Evolutionary conservation across 257 asterid species (phyloP).

Genomic region (Nicotiana knightiana): DNA sequence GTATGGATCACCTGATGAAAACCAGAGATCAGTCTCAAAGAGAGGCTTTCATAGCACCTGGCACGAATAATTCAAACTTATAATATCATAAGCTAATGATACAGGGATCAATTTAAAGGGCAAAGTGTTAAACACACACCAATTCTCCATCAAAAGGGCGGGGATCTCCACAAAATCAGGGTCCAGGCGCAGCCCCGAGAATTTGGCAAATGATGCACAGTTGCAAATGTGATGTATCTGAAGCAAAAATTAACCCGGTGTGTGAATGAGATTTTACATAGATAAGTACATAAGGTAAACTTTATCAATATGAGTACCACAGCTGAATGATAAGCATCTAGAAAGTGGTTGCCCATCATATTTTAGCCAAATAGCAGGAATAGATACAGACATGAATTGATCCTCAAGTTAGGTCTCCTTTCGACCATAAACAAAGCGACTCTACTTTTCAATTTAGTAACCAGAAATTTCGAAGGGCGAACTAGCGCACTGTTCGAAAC

Average conservation of each 20-base stretch:
- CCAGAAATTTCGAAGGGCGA: background rate
- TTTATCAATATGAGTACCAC: background rate
- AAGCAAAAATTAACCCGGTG: background rate
- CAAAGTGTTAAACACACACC: slow-evolving; percentile 32
- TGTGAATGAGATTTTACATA: background rate
- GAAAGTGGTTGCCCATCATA: background rate
- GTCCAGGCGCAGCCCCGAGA: slow-evolving; percentile 91
- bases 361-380: background rate
- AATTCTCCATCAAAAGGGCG: slow-evolving; percentile 72
- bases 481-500: background rate
- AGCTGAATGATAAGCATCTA: background rate
- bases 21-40: slow-evolving; percentile 81
- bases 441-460: background rate
- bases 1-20: slow-evolving; percentile 66
- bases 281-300: background rate
- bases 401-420: background rate
- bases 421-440: background rate
- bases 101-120: background rate
- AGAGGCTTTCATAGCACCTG: slow-evolving; percentile 82
- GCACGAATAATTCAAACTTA: slow-evolving; percentile 16
- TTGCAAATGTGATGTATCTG: slow-evolving; percentile 89
- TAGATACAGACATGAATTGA: background rate
- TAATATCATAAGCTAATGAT: background rate
- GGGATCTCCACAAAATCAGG: slow-evolving; percentile 97
- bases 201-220: slow-evolving; percentile 72